Evolutionary conservation across 768 basidiomycete species (phyloP), one percentile per base, ranked within the genome.

Genomic region (Rhizopogon rudus): DNA sequence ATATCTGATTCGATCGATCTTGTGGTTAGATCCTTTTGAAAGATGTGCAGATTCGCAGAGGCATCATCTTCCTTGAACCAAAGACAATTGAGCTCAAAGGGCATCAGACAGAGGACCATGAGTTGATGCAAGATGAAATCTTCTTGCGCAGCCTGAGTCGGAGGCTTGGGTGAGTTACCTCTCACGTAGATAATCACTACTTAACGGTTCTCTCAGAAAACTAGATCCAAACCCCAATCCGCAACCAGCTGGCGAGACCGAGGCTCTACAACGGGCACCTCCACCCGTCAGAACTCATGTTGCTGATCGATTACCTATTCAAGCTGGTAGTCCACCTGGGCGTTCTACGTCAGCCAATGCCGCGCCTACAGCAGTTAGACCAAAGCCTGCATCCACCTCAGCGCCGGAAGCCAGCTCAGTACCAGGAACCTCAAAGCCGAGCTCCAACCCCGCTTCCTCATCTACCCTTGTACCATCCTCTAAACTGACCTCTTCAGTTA

Each of bases 11-110:
- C 39, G 5, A 49, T 37, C 20, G 20, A 49, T 16, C 48, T 9
- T 35, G 22, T 40, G 40, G 41, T 9, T 54, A 94, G 90, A 72
- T 93, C 64, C 65, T 87, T 33, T 71, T 97, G 39, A 86, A 82
- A 63, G 79, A 88, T 52, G 84, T 87, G 6, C 75, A 74, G 25
- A 77, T 92, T 29, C 81, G 85, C 20, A 75, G 81, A 40, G 91
- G 90, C 5, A 81, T 87, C 45, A 87, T 86, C 0, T 86, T 89
- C 55, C 82, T 98, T 6, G 86, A 92, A 61, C 90, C 91, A 1
- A 70, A 72, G 6, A 85, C 81, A 29, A 77, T 90, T 6, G 73
- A 71, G 3, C 64, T 89, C 54, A 75, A 84, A 57, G 88, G 85
- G 1, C 76, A 86, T 56, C 73, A 74, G 53, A 81, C 82, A 6